phyloP scores from a whole-genome alignment of 768 basidiomycete species.

The Termitomyces bulborhizus region DNA sequence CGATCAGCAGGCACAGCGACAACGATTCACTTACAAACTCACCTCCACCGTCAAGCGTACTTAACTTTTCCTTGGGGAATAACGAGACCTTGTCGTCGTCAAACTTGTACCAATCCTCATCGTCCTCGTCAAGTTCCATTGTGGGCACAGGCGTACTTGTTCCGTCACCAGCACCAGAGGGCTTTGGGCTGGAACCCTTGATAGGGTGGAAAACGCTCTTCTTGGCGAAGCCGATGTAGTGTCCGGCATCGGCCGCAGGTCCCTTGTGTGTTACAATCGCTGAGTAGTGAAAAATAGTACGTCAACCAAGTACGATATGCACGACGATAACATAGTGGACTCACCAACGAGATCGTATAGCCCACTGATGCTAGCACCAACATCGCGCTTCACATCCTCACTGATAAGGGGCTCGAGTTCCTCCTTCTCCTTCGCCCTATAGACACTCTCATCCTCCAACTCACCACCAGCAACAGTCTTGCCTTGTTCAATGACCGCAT shows the following conservation, averaged over 20 bases:
- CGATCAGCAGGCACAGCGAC: not conserved
- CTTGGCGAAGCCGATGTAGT: constrained; percentile 92
- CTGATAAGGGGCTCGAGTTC: constrained; percentile 63
- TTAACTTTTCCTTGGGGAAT: constrained; percentile 81
- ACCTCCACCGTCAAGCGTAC: constrained; percentile 85
- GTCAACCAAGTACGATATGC: not conserved
- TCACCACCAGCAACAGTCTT: constrained; percentile 33
- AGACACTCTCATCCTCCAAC: constrained; percentile 59
- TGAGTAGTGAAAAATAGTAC: constrained; percentile 20
- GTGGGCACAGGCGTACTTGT: constrained; percentile 12
- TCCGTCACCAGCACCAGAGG: constrained; percentile 13
- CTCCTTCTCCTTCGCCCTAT: constrained; percentile 56
- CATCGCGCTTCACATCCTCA: constrained; percentile 55
- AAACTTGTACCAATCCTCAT: constrained; percentile 93
- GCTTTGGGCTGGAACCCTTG: constrained; percentile 15
- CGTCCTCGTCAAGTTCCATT: constrained; percentile 47
- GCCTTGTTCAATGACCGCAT: constrained; percentile 18
- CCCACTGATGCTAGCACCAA: constrained; percentile 72
- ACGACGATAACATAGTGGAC: not conserved
- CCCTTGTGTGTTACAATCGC: constrained; percentile 98
- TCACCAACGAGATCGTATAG: constrained; percentile 88
- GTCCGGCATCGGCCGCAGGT: constrained; percentile 88
- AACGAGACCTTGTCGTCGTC: constrained; percentile 92
- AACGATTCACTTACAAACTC: not conserved
- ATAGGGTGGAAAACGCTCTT: constrained; percentile 60